phyloP scores from a whole-genome alignment of 2,329 filamentous ascomycete genomes.

The Cercospora canescens region DNA sequence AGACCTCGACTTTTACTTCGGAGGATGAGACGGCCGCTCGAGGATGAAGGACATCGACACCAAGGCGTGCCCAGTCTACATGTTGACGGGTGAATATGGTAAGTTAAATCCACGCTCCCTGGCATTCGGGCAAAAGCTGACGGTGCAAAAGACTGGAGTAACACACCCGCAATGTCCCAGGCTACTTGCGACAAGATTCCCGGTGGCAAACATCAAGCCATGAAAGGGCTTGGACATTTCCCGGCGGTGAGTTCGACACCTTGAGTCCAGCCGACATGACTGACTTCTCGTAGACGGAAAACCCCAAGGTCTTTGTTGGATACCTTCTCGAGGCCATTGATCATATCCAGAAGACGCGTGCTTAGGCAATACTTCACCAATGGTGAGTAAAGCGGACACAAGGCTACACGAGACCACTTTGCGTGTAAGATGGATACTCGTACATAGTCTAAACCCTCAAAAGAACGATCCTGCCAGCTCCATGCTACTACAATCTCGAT shows the following conservation, averaged over 20 bases:
- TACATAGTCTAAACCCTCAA: neutral
- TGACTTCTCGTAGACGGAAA: conserved; percentile 36
- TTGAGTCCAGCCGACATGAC: too few species aligned
- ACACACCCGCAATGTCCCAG: conserved; percentile 49
- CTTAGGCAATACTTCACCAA: neutral
- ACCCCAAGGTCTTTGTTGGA: conserved; percentile 35
- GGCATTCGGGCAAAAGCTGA: neutral
- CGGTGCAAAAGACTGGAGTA: conserved; percentile 42
- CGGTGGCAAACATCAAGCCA: conserved; percentile 46
- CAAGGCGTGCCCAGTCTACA: conserved; percentile 52
- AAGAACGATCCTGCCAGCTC: neutral
- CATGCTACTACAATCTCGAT: neutral
- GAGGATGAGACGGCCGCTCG: conserved; percentile 50
- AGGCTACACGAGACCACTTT: neutral
- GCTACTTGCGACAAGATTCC: conserved; percentile 50
- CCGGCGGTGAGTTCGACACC: conserved; percentile 40
- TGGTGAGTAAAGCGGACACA: neutral
- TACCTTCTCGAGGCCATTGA: conserved; percentile 37
- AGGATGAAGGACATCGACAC: conserved; percentile 46
- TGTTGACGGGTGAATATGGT: conserved; percentile 51
- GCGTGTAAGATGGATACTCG: neutral
- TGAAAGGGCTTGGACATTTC: conserved; percentile 51
- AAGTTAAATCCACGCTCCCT: neutral
- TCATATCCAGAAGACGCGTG: conserved; percentile 33
- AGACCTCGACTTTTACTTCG: conserved; percentile 54